Base-by-base conservation (phyloP, 2,329 filamentous ascomycete genomes). In the Colletotrichum sojae region DNA sequence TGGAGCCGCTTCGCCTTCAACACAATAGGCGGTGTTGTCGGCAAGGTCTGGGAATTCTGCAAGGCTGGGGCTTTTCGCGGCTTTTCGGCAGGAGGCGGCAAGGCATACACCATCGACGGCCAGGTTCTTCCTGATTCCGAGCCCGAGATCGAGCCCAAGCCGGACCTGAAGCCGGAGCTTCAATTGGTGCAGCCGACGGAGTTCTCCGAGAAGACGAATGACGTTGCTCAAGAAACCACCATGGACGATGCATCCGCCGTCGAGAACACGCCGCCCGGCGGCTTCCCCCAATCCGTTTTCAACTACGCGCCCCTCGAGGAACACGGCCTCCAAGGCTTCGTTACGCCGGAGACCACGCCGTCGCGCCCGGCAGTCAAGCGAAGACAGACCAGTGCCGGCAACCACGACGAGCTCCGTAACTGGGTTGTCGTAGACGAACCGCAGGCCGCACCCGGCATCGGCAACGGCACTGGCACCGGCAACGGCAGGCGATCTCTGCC, bases 1-100 rank as follows among this genome's bases (percentile, higher is more conserved):
- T 92, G 89, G 90, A 85, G 87, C 36, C 82, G 83, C 18, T 80
- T 88, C 56, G 87, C 92, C 5, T 82, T 93, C 39, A 87, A 82
- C 48, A 85, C 92, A 0, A 85, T 93, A 8, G 90, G 90, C 1
- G 89, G 86, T 31, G 88, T 92, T 4, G 89, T 92, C 1, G 92
- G 93, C 18, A 95, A 91, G 75, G 90, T 97, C 0, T 94, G 94
- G 88, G 89, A 94, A 73, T 96, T 97, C 75, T 97, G 95, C 82
- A 93, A 85, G 78, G 82, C 83, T 0, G 89, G 87, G 9, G 89
- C 92, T 0, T 97, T 98, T 76, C 87, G 88, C 63, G 95, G 95
- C 0, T 98, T 98, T 78, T 91, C 95, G 71, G 94, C 95, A 13
- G 95, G 95, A 8, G 94, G 92, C 3, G 95, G 95, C 9, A 85